Evolutionary conservation across 2,329 filamentous ascomycete species (phyloP), one percentile per base, ranked within the genome.

Genomic region (Apiospora kogelbergensis): DNA sequence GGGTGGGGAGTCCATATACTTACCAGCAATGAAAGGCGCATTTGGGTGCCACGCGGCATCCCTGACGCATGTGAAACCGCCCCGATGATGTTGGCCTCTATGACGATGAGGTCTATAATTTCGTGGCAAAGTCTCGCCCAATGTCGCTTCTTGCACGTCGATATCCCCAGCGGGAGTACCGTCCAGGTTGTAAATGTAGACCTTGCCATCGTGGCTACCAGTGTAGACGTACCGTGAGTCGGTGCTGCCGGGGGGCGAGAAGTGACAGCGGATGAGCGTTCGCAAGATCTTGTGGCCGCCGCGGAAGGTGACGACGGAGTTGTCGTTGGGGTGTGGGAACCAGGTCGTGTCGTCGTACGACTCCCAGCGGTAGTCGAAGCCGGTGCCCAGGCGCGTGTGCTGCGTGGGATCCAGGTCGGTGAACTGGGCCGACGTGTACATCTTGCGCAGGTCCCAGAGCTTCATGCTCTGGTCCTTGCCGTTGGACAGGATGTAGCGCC

Each of bases 391-490:
- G 22, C 63, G 63, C 0, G 86, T 88, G 74, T 88, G 84, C 48
- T 83, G 80, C n/a, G 83, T 81, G 5, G 87, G 85, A 70, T 90
- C 84, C 67, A 90, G 81, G 41, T 84, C 80, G 63, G 85, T 83
- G 70, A 89, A 92, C 67, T 85, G 83, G 42, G 90, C 86, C 0
- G 91, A 91, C 6, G 90, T 90, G 84, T 96, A 93, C 86, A 94
- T 95, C 85, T 93, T 97, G 66, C 95, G 87, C 68, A 98, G 79
- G 79, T 99, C 96, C 96, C 96, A 99, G 0, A 99, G 86, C 81
- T 98, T 98, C 89, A 97, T 97, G 53, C 91, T 95, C 80, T 98
- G 96, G 77, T 99, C 96, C 78, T 98, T 99, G 71, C 90, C 93
- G 75, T 99, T 99, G 73, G 91, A 95, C 33, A 99, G 88, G 10